Evolutionary conservation across 169 alveolate genomes (phyloP), one percentile per base, ranked within the genome.

Genomic region (Besnoitia besnoiti): DNA sequence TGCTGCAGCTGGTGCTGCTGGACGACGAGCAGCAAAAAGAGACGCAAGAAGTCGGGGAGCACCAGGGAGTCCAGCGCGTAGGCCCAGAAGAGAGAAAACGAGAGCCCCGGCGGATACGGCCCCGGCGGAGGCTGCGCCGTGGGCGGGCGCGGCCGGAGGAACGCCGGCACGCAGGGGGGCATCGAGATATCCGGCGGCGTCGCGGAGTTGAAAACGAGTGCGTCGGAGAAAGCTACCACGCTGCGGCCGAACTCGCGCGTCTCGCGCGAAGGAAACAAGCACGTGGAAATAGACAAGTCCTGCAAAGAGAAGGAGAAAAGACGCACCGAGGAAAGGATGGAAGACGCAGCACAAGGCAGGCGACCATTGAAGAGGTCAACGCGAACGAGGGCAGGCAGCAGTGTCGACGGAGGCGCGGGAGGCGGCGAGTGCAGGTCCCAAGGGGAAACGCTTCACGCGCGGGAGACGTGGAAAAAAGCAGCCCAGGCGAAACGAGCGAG

Each of bases 181-280:
- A 51, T 24, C 40, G 90, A 76, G 61, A 76, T 90, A 14, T 90
- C 93, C 0, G 93, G 93, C 21, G 93, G 90, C 19, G 37, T 90
- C 1, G 35, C n/a, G 82, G 90, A 49, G 50, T 90, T 90, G 73
- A 90, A 90, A 27, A 85, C 47, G 33, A 90, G 85, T 33, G 61
- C 19, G 35, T 90, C 93, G 0, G 84, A 80, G 27, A 87, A 90
- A 5, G 93, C 61, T 12, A 90, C 85, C 10, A 87, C 93, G 40
- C 85, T 76, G 37, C 93, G 93, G 12, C 90, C 90, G 39, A 90
- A 90, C 89, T 90, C 93, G 35, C 93, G 93, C 33, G 93, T 90
- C 85, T 90, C 93, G 7, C 93, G 89, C 30, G 93, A 90, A 0
- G 93, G 93, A 16, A 79, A 67, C 67, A 90, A 39, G 33, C 50